These are phyloP conservation scores for Ustilago trichophora DNA, from an alignment of 1,284 basidiomycete genomes.

Conservation along the genomic window DNA sequence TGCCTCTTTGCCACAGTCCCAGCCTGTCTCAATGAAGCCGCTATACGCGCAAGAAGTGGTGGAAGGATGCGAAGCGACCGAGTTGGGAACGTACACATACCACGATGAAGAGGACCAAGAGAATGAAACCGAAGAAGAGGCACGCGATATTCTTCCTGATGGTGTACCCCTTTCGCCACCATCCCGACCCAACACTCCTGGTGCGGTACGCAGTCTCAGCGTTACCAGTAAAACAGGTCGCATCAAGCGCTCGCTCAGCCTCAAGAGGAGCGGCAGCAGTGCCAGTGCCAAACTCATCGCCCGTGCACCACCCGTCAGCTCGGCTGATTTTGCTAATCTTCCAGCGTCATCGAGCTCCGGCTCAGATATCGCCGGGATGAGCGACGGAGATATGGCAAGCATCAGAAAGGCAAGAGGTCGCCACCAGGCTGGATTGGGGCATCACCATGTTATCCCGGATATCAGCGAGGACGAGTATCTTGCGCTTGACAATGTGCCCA, in stretches of 20 bases:
- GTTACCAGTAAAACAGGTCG: slow-evolving; percentile 23
- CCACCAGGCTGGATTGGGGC: slow-evolving; percentile 10
- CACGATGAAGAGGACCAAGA: background rate
- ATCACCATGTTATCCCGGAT: slow-evolving; percentile 12
- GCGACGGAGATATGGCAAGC: slow-evolving; percentile 28
- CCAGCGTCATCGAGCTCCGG: slow-evolving; percentile 23
- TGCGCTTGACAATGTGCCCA: slow-evolving; percentile 7
- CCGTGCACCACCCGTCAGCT: slow-evolving; percentile 50
- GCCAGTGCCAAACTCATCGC: slow-evolving; percentile 32
- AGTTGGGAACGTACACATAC: background rate
- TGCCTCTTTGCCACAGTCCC: background rate
- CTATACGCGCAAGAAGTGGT: slow-evolving; percentile 25
- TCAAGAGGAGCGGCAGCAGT: slow-evolving; percentile 33
- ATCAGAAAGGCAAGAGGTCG: slow-evolving; percentile 33
- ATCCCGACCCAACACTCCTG: slow-evolving; percentile 11
- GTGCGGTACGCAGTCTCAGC: slow-evolving; percentile 13
- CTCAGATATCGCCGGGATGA: slow-evolving; percentile 11
- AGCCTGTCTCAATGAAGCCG: slow-evolving; percentile 1
- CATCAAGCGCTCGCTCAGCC: slow-evolving; percentile 42
- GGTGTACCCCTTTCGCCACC: slow-evolving; percentile 5
- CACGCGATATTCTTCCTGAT: slow-evolving; percentile 25
- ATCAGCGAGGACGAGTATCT: slow-evolving; percentile 36
- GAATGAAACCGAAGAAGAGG: slow-evolving; percentile 18
- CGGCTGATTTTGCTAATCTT: slow-evolving; percentile 38
- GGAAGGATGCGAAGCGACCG: background rate